Evolutionary conservation across 495 filamentous ascomycete genomes (phyloP).

Genomic region (Astrothelium macrocarpum): DNA sequence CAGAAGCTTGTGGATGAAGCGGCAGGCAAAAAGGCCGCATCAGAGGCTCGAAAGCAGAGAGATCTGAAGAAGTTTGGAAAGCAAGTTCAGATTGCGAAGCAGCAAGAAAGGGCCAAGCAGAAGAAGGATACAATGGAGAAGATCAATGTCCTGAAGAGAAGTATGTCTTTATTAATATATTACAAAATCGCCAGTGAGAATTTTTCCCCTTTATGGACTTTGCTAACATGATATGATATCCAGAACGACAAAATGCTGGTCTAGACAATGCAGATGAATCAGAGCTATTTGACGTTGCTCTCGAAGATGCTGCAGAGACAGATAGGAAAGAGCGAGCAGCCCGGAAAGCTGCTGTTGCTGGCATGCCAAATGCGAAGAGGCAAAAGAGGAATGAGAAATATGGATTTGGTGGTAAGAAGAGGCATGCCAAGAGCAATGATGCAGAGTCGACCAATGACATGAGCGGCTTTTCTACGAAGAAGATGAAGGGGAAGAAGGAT

Average conservation of each 20-base stretch:
- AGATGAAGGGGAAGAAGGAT: slow-evolving; percentile 60
- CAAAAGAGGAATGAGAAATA: slow-evolving; percentile 89
- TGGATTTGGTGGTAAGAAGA: slow-evolving; percentile 92
- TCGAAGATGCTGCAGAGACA: slow-evolving; percentile 61
- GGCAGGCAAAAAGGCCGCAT: slow-evolving; percentile 79
- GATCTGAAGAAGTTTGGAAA: slow-evolving; percentile 99
- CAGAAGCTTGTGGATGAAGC: slow-evolving; percentile 87
- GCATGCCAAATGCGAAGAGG: slow-evolving; percentile 50
- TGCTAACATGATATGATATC: slow-evolving; percentile 23
- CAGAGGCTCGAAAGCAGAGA: slow-evolving; percentile 81
- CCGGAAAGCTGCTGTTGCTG: slow-evolving; percentile 28
- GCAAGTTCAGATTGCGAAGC: slow-evolving; percentile 91
- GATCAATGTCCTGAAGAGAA: slow-evolving; percentile 86
- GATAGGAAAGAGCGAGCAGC: slow-evolving; percentile 38
- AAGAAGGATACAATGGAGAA: slow-evolving; percentile 88
- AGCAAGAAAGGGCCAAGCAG: slow-evolving; percentile 83
- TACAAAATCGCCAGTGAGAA: no score
- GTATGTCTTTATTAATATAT: slow-evolving; percentile 43
- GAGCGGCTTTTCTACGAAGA: slow-evolving; percentile 64
- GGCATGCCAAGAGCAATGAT: slow-evolving; percentile 77
- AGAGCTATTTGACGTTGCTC: slow-evolving; percentile 87
- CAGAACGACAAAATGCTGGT: slow-evolving; percentile 76
- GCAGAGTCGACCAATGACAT: slow-evolving; percentile 68
- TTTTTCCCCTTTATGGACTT: no score
- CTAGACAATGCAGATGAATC: slow-evolving; percentile 54